phyloP scores from a whole-genome alignment of 306 rosid genomes.

The Pachyrhizus erosus region DNA sequence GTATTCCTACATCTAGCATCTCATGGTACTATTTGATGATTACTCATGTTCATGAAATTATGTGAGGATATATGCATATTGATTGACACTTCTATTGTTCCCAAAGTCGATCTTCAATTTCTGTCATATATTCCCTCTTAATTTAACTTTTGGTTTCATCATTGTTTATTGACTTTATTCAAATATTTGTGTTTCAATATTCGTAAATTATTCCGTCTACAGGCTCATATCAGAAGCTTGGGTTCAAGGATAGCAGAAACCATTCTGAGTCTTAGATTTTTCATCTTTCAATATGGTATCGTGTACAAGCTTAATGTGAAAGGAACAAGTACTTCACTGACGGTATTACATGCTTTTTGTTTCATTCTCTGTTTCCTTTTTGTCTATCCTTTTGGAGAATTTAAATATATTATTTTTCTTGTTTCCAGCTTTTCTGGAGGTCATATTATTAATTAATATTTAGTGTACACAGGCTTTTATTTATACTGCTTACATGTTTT shows the following conservation, averaged over 20 bases:
- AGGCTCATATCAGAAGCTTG: conserved; percentile 83
- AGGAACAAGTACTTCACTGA: conserved; percentile 71
- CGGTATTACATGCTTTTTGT: conserved; percentile 56
- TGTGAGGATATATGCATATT: background rate
- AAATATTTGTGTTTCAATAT: background rate
- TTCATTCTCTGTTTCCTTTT: conserved; percentile 12
- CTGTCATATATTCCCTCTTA: background rate
- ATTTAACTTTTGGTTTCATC: background rate
- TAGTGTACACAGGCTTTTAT: background rate
- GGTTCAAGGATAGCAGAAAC: conserved; percentile 86
- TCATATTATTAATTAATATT: background rate
- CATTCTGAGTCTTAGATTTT: conserved; percentile 85
- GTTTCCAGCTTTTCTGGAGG: background rate
- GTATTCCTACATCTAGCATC: background rate
- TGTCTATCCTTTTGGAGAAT: background rate
- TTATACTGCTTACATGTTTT: background rate
- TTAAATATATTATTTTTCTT: background rate
- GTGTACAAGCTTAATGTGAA: conserved; percentile 79
- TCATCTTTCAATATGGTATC: conserved; percentile 93
- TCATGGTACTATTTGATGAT: background rate
- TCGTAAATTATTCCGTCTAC: conserved; percentile 37
- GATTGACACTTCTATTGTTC: background rate
- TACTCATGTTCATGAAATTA: background rate
- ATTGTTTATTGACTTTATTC: background rate
- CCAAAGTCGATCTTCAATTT: background rate